Percentiles rank a stretch among this genome's conserved stretches.
phyloP scores from a whole-genome alignment of 2,329 filamentous ascomycete species.

The Xylaria sp. region DNA sequence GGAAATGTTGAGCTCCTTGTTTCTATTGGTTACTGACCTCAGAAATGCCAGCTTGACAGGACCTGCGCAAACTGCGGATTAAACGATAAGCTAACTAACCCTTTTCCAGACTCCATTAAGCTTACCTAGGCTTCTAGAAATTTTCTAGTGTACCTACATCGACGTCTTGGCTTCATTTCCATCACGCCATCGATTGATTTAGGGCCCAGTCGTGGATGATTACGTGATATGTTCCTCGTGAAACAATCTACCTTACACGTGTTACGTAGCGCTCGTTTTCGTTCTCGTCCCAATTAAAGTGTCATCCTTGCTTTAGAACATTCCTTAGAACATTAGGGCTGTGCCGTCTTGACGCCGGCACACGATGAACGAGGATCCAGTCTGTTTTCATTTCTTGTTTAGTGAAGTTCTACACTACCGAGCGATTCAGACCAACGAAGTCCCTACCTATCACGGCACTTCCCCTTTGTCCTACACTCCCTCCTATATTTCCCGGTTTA shows the following conservation, averaged over 20 bases:
- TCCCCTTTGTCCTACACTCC: neutral
- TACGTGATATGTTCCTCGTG: constrained; percentile 5
- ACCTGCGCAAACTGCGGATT: constrained; percentile 1
- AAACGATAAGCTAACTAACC: neutral
- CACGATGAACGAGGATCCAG: neutral
- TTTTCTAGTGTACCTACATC: constrained; percentile 27
- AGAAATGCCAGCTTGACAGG: constrained; percentile 18
- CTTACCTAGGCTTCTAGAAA: constrained; percentile 35
- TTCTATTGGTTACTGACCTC: constrained; percentile 25
- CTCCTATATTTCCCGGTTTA: constrained; percentile 19
- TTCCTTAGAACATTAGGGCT: no score
- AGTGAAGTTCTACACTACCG: neutral
- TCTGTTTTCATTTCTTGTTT: neutral
- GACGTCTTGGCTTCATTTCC: constrained; percentile 26
- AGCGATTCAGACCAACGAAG: neutral
- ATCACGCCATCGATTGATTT: constrained; percentile 6
- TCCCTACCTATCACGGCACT: neutral
- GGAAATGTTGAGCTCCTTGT: constrained; percentile 15
- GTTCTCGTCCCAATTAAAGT: neutral
- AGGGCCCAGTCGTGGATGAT: neutral
- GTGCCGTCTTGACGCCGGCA: no score
- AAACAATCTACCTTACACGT: neutral
- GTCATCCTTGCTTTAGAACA: neutral
- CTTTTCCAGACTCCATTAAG: neutral
- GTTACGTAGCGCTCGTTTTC: constrained; percentile 2